Evolutionary conservation across 345 rosid genomes (phyloP).

Genomic region (Gossypium thurberi): DNA sequence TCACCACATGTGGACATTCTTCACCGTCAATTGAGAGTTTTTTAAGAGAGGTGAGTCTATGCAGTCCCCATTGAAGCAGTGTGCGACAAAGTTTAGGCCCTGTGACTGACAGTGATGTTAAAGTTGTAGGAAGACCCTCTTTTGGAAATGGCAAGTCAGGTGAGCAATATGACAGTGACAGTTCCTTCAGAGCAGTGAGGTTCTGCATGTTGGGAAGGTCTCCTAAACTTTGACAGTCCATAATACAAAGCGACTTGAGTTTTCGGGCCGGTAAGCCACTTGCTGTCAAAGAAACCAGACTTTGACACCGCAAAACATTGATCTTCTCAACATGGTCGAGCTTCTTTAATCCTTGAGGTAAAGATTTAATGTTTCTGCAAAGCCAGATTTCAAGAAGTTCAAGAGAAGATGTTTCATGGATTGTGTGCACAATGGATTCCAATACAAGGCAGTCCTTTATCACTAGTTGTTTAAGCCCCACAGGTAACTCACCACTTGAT

Average conservation of each 20-base stretch:
- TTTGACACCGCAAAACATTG: background rate
- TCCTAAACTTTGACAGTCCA: background rate
- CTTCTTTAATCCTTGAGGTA: constrained; percentile 3
- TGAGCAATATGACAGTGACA: background rate
- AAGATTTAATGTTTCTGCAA: background rate
- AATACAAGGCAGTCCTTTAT: background rate
- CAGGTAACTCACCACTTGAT: background rate
- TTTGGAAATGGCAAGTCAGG: background rate
- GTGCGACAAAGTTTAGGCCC: background rate
- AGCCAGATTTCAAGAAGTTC: background rate
- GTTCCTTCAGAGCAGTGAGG: background rate
- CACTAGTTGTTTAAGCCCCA: background rate
- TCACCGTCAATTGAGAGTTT: background rate
- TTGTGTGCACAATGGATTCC: background rate
- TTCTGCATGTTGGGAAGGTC: background rate
- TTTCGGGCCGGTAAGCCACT: background rate
- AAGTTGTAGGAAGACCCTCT: constrained; percentile 1
- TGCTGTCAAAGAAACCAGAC: background rate
- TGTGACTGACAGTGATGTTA: background rate
- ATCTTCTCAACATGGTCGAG: constrained; percentile 9
- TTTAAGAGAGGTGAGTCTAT: constrained; percentile 6
- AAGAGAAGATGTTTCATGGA: background rate
- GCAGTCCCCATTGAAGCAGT: constrained; percentile 1
- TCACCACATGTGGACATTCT: constrained; percentile 8
- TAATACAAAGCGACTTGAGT: background rate